phyloP scores from a whole-genome alignment of 2,329 filamentous ascomycete species.

The Paracoccidioides lutzii region DNA sequence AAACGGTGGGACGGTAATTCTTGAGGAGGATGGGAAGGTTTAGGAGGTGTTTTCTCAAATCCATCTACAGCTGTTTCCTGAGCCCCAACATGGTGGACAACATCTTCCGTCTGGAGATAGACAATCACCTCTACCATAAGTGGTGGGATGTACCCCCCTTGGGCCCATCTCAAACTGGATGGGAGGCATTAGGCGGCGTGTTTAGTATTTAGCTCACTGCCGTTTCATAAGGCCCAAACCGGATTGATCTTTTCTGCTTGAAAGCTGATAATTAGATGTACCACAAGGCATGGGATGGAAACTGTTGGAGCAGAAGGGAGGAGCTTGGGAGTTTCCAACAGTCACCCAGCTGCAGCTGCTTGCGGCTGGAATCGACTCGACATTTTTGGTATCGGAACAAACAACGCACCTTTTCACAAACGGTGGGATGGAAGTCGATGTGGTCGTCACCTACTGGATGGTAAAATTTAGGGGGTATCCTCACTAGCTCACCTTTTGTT shows the following conservation, averaged over 20 bases:
- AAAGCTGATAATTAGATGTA: slow-evolving; percentile 11
- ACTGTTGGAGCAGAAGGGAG: background rate
- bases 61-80: slow-evolving; percentile 12
- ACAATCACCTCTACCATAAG: slow-evolving; percentile 13
- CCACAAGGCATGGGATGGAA: slow-evolving; percentile 9
- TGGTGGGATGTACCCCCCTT: slow-evolving; percentile 10
- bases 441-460: background rate
- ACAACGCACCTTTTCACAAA: background rate
- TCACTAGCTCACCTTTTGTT: slow-evolving; percentile 11
- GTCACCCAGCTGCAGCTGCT: background rate
- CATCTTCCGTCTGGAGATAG: slow-evolving; percentile 13
- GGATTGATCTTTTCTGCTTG: slow-evolving; percentile 15
- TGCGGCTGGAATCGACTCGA: background rate
- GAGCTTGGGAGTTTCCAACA: background rate
- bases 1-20: slow-evolving; percentile 16
- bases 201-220: slow-evolving; percentile 12
- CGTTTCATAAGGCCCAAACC: slow-evolving; percentile 11
- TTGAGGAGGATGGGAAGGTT: slow-evolving; percentile 9
- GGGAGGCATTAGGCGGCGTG: slow-evolving; percentile 12
- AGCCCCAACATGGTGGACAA: slow-evolving; percentile 12
- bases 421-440: background rate
- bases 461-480: slow-evolving; percentile 11
- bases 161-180: slow-evolving; percentile 8
- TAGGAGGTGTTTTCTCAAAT: slow-evolving; percentile 13
- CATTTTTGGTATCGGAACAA: background rate